Percentiles rank a stretch among this genome's conserved stretches.
Evolutionary conservation across 148 eudicot genomes (phyloP).

Genomic region (Rhododendron vialii): DNA sequence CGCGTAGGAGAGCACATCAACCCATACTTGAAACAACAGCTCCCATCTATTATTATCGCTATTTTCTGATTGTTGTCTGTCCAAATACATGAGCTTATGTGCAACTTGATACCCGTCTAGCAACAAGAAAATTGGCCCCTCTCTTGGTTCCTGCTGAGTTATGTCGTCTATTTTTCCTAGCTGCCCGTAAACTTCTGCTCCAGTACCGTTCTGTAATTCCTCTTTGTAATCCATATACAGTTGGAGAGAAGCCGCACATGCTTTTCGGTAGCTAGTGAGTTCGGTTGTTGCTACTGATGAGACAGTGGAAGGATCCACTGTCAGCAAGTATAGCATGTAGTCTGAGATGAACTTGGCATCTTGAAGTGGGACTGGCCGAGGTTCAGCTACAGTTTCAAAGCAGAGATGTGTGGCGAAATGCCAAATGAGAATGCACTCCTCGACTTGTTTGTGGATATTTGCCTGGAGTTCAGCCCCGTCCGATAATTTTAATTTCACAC

Average conservation of each 20-base stretch:
- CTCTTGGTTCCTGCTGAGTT: neutral
- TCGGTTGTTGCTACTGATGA: neutral
- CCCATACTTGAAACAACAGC: neutral
- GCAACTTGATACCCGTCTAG: neutral
- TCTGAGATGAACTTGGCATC: neutral
- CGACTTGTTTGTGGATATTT: neutral
- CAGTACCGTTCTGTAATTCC: neutral
- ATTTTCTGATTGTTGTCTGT: rapidly evolving
- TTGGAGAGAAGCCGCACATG: neutral
- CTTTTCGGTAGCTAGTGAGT: neutral
- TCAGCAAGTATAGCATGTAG: neutral
- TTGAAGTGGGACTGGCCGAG: neutral
- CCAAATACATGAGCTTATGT: neutral
- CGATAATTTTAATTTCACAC: neutral
- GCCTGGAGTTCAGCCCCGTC: neutral
- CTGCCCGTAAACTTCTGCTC: neutral
- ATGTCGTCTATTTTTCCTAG: neutral
- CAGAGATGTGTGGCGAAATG: neutral
- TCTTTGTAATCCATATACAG: neutral
- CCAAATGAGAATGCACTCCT: neutral
- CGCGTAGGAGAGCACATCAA: neutral
- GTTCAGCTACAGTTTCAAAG: neutral
- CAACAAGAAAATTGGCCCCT: neutral
- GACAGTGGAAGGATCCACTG: neutral
- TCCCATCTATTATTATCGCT: neutral